Base-by-base conservation (phyloP, 495 filamentous ascomycete species). In the Aspergillus bridgeri region DNA sequence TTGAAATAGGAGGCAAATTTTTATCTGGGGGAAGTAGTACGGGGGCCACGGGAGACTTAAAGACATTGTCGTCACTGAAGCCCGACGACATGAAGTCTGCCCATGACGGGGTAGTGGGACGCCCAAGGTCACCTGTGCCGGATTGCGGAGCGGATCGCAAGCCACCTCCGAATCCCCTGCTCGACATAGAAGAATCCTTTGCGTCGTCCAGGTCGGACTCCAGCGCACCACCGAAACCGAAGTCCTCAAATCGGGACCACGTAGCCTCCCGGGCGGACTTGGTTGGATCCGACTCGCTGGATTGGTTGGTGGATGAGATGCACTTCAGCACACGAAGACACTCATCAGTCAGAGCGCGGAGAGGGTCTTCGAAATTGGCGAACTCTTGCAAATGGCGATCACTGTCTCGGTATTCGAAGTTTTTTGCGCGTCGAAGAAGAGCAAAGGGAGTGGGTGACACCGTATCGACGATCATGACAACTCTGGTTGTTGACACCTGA, bases 91-190 rank as follows among this genome's bases (percentile, higher is more conserved):
- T 80, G 70, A 98, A 98, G 67, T 98, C 94, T 8, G 92, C 92
- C 92, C 92, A 97, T 2, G 94, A 98, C 9, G 94, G 94, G 3
- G 94, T 98, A 0, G 92, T 97, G 3, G 94, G 95, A 44, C 94
- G 82, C 18, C 85, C 91, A 56, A 89, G 68, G 57, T 89, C 86
- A 42, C 80, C 79, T 42, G 65, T 75, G 46, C 67, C 67, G 8
- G 89, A 90, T 11, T 82, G 80, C 5, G 90, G 85, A 6, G 81
- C 81, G 20, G 81, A 81, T 49, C 82, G 76, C 48, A 92, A 60
- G 33, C 71, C 65, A 22, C 60, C 57, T 0, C 65, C 60, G 53
- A 67, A 61, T 15, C 68, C 66, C 21, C 43, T 60, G 46, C 57
- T 62, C 1, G 79, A 76, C 42, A n/a, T n/a, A n/a, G 72, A 64